Conservation (phyloP, 2,329 filamentous ascomycete genomes). For the Diaporthe sp. region DNA sequence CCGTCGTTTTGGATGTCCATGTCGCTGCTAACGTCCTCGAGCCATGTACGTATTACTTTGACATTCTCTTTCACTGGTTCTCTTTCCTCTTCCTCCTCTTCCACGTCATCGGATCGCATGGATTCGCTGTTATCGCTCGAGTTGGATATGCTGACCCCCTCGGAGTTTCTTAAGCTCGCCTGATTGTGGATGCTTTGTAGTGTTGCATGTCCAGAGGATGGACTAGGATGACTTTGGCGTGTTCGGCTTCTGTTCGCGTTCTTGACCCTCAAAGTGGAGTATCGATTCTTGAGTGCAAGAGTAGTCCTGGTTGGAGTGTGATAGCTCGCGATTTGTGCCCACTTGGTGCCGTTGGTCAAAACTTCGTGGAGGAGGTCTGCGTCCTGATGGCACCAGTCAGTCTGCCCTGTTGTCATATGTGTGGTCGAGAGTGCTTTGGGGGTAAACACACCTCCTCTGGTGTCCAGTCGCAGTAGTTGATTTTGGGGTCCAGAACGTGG, state of each 20-base stretch:
- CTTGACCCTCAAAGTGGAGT: constrained; percentile 19
- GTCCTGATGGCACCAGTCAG: constrained; percentile 35
- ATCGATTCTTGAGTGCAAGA: constrained; percentile 41
- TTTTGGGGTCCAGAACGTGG: constrained; percentile 40
- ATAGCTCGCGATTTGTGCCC: constrained; percentile 40
- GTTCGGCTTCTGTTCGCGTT: constrained; percentile 2
- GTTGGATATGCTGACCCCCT: background rate
- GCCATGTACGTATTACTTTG: constrained; percentile 9
- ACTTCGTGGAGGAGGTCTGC: constrained; percentile 37
- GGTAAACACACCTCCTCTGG: constrained; percentile 37
- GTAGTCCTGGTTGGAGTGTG: constrained; percentile 42
- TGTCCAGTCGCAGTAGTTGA: constrained; percentile 42
- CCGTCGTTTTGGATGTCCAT: background rate
- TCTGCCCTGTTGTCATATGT: background rate
- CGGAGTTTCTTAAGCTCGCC: background rate
- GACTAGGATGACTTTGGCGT: constrained; percentile 1
- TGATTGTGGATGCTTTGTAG: constrained; percentile 6
- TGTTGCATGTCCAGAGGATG: constrained; percentile 13
- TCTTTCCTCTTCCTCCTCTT: constrained; percentile 6
- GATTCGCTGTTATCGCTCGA: background rate
- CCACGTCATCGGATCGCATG: background rate
- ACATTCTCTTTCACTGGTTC: background rate
- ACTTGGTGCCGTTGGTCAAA: constrained; percentile 39
- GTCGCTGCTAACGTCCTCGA: background rate
- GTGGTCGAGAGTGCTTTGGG: background rate